These are phyloP conservation scores for Fusarium coicis DNA, from an alignment of 2,329 filamentous ascomycete species.

Conservation along the genomic window DNA sequence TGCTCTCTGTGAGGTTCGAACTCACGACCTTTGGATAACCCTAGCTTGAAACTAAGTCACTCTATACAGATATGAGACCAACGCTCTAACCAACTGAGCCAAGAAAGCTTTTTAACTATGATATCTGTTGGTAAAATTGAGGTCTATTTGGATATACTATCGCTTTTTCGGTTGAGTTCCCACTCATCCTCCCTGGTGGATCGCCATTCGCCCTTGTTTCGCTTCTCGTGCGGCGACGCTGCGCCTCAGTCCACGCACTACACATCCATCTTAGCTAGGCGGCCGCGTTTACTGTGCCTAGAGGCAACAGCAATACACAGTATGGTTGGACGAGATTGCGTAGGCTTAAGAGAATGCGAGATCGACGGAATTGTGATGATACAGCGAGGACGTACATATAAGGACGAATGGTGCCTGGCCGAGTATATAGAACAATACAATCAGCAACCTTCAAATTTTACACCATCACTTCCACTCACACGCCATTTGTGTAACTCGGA, in stretches of 20 bases:
- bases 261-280: slow-evolving; percentile 9
- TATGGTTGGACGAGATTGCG: slow-evolving; percentile 19
- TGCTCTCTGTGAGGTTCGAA: no score
- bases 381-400: slow-evolving; percentile 27
- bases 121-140: no score
- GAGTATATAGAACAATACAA: background rate
- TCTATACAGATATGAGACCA: no score
- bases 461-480: background rate
- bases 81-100: no score
- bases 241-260: slow-evolving; percentile 17
- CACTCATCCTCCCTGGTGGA: no score
- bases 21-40: no score
- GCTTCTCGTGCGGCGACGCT: background rate
- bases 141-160: no score
- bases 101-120: no score
- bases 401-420: background rate
- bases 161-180: no score
- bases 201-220: background rate
- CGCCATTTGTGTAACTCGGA: fast-evolving
- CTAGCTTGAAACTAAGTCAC: no score
- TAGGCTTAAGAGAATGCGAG: slow-evolving; percentile 30
- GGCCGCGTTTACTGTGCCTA: slow-evolving; percentile 14
- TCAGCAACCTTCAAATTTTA: background rate
- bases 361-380: background rate
- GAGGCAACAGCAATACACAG: background rate